Base-by-base conservation (phyloP, 192 early-diverging fungal species). In the Geranomyces variabilis region DNA sequence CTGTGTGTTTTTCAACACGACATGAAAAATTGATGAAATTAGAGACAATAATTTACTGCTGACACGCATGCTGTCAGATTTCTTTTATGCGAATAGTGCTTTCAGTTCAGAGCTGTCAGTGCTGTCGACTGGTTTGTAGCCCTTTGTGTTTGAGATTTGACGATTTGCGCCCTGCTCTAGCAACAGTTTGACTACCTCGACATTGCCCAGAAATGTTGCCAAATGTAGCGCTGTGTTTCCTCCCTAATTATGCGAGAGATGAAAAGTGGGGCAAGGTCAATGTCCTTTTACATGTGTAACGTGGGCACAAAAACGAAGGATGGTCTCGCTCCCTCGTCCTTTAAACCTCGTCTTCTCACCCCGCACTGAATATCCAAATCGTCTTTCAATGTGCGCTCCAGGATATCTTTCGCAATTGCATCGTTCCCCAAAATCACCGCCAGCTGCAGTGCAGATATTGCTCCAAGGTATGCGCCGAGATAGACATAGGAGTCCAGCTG, bases 161-260 rank as follows among this genome's bases (percentile, higher is more conserved):
- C 79, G 69, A 36, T 87, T 82, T 8, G 89, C 89, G 0, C 90
- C 89, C 12, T 87, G 85, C 51, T 91, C 88, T 43, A 91, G 74
- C 44, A 91, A 64, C 1, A 77, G 73, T n/a, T 77, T 80, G 14
- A 90, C 88, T 51, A 90, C 71, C 8, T 83, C 81, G 26, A 73
- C 59, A 0, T 79, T 87, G 9, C 88, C 88, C 31, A 91, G 59
- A 13, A 91, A 67, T 29, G 86, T 86, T 1, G 90, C 90, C 75
- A 91, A 55, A 79, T 91, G 90, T 29, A 91, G 53, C 14, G 88
- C 85, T n/a, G 89, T 90, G 70, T 91, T 91, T 12, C 86, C 83
- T 22, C 82, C 87, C 89, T 90, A 65, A 29, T 0, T n/a, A n/a
- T n/a, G 43, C 43, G 19, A 71, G 10, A 29, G 19, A 57, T 45